Evolutionary conservation across 2,329 filamentous ascomycete genomes (phyloP), one percentile per base, ranked within the genome.

Genomic region (Aureobasidium melanogenum): DNA sequence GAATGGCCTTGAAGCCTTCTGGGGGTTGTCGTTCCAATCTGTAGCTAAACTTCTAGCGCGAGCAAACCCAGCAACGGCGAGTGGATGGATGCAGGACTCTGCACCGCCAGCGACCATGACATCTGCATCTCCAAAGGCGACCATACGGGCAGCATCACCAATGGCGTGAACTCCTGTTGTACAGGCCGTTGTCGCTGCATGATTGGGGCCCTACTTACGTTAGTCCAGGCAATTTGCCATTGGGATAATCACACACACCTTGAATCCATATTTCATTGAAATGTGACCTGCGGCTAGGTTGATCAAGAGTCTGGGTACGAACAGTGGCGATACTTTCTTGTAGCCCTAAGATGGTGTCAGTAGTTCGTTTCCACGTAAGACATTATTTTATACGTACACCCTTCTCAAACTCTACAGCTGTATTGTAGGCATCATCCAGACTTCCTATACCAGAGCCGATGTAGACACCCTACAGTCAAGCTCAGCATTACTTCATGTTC

Each of bases 91-190:
- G 72, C 94, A 99, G 0, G 93, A 91, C 74, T 99, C 94, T 9
- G 93, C 85, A 30, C 93, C 93, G 44, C 94, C 94, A n/a, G 94
- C 91, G 9, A 99, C 77, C 91, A 99, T 97, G 60, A 97, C 88
- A 72, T 96, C 83, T 48, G 93, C 93, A 71, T 97, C 93, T 7
- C 91, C 92, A 69, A 86, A 87, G n/a, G 88, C 84, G 64, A 99
- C 93, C 71, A 97, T 90, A 19, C 93, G 85, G n/a, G 89, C 87
- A 6, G 94, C 94, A 72, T 99, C 94, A 19, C 93, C 94, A 54
- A 99, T 87, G 1, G 92, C 91, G 76, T 99, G 94, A 0, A 93
- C 90, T 12, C 94, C 94, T 0, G 94, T 99, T 0, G 94, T 97
- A 73, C 94, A 99, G 62, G 94, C 94, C 14, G 94, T 99, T 0